phyloP scores from a whole-genome alignment of 257 asterid genomes.

The Solanum microdontum region DNA sequence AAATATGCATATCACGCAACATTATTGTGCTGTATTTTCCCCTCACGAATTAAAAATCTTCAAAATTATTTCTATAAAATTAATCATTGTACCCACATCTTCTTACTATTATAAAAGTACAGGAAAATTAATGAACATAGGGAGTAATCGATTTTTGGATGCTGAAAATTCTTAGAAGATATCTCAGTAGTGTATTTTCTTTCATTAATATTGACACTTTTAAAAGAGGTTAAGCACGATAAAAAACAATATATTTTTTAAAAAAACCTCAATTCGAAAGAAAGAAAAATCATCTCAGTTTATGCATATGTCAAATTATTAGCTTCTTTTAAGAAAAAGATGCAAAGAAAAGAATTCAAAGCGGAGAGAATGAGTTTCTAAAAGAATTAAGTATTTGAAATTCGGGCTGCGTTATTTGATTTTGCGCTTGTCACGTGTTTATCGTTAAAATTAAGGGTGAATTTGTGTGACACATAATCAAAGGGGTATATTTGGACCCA shows the following conservation, averaged over 20 bases:
- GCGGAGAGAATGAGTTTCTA: not conserved
- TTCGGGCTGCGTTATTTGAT: no score
- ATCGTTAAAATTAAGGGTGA: not conserved
- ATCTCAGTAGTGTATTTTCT: not conserved
- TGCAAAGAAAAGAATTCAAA: not conserved
- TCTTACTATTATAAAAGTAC: not conserved
- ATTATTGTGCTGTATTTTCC: not conserved
- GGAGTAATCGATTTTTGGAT: not conserved
- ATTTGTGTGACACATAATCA: not conserved
- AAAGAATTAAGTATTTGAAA: not conserved
- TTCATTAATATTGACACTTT: not conserved
- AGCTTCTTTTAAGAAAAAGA: not conserved
- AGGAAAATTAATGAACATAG: not conserved
- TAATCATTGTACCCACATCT: not conserved
- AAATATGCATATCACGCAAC: not conserved
- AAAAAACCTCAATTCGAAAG: not conserved
- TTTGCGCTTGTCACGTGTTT: not conserved
- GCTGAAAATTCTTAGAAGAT: not conserved
- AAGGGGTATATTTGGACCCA: not conserved
- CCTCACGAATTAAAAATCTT: not conserved
- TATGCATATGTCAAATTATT: not conserved
- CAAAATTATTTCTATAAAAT: not conserved
- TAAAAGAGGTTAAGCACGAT: not conserved
- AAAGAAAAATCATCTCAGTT: not conserved
- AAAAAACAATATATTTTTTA: no score